A percentile compares a stretch with the other conserved stretches of the same genome.
Evolutionary conservation across 768 basidiomycete species (phyloP).

Genomic region (Mycena galopus): DNA sequence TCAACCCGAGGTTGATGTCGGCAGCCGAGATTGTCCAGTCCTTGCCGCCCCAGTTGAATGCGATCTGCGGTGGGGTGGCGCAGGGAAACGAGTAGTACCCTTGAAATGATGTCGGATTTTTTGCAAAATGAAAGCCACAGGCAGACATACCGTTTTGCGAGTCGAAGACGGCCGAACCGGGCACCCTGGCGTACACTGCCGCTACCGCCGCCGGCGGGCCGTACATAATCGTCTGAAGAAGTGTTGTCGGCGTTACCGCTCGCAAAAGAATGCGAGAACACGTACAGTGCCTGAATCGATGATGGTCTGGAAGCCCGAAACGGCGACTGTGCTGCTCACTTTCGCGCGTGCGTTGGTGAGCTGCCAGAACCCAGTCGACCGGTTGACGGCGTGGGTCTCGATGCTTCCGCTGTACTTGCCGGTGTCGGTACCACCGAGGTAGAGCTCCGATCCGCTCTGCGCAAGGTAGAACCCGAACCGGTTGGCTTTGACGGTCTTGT

Average conservation of each 20-base stretch:
- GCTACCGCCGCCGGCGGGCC: constrained; percentile 34
- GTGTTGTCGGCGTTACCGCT: no score
- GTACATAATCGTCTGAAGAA: no score
- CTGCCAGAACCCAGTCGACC: constrained; percentile 44
- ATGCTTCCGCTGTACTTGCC: constrained; percentile 58
- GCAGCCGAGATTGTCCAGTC: constrained; percentile 58
- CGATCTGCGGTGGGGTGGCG: constrained; percentile 40
- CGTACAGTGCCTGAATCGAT: constrained; percentile 53
- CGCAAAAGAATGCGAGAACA: no score
- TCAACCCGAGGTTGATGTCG: constrained; percentile 53
- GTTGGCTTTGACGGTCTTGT: constrained; percentile 46
- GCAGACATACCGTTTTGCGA: background rate
- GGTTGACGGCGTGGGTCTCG: constrained; percentile 46
- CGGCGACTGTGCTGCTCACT: constrained; percentile 21
- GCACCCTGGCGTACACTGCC: constrained; percentile 21
- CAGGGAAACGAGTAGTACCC: constrained; percentile 40
- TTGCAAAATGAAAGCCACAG: background rate
- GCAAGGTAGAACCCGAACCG: constrained; percentile 62
- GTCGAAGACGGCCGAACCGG: constrained; percentile 20
- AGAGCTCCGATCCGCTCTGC: constrained; percentile 58
- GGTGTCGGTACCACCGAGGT: constrained; percentile 63
- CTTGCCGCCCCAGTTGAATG: constrained; percentile 53
- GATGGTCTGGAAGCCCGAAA: constrained; percentile 36
- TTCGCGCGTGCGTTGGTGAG: constrained; percentile 31
- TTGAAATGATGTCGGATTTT: background rate